Base-by-base conservation (phyloP, 176 grass and related monocot species). In the Aechmea fasciata region DNA sequence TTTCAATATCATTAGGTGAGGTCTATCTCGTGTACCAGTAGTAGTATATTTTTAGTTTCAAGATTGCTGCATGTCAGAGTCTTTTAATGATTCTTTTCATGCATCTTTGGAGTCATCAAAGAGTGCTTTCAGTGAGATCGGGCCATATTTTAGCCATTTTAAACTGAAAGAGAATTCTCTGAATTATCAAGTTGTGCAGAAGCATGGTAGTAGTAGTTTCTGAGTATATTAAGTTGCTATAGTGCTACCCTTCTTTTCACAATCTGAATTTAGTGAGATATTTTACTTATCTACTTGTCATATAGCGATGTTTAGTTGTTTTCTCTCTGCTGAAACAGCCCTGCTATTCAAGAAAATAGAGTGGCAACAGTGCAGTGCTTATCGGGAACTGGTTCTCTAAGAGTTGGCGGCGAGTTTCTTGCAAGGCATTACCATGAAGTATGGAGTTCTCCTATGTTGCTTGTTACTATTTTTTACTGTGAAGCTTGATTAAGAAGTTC, bases 381-480 rank as follows among this genome's bases (percentile, higher is more conserved):
- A 57, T 99, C 95, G 64, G 90, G 95, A 68, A 99, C 95, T 65
- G 95, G 95, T 71, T 99, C 95, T 41, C 51, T 99, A 77, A 77
- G 95, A 52, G 95, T 99, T 52, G 95, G 95, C 50, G 82, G 77
- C 24, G 95, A 99, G 77, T 99, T 99, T 88, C 90, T 99, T 78
- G 95, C 84, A 65, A 99, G 82, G 52, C 95, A 99, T 78, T 90
- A 99, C 75, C 78, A 88, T 75, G 87, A 99, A 78, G 95, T 99
- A 75, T 61, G 22, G 8, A 69, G 65, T 15, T 69, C 66, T 63
- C 24, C 22, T 10, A 77, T 11, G 23, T 25, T 54, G 17, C 17
- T 24, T 29, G 1, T 23, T 55, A 18, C 20, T 28, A 26, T 17
- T 57, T 13, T 28, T 9, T 24, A 49, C 10, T 2, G 29, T 19